These are phyloP conservation scores for Carex scoparia DNA, from an alignment of 176 grass and related monocot genomes.

Conservation along the genomic window DNA sequence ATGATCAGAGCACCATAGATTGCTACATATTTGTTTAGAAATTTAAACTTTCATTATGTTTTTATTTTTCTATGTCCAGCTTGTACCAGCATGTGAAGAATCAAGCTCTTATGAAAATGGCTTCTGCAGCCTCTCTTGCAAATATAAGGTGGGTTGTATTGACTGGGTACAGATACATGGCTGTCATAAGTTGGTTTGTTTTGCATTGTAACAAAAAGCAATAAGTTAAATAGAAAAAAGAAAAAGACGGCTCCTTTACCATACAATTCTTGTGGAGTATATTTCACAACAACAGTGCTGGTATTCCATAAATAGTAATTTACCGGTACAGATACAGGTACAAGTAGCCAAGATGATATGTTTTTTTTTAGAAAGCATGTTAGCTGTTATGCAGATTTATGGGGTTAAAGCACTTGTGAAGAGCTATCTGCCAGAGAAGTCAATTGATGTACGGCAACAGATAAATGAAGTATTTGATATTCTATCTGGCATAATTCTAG, in stretches of 20 bases:
- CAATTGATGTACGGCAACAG: slow-evolving; percentile 22
- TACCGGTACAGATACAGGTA: neutral
- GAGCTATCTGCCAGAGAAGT: slow-evolving; percentile 60
- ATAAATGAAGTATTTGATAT: slow-evolving; percentile 55
- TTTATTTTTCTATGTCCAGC: slow-evolving; percentile 36
- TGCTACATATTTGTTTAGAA: neutral
- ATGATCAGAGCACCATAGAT: neutral
- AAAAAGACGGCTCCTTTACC: neutral
- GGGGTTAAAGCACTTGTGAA: slow-evolving; percentile 77
- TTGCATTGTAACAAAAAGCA: neutral
- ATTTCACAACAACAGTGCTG: neutral
- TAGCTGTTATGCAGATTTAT: slow-evolving; percentile 62
- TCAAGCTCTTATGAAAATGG: slow-evolving; percentile 35
- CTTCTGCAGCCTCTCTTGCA: slow-evolving; percentile 67
- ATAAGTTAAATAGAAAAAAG: neutral
- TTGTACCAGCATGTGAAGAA: slow-evolving; percentile 37
- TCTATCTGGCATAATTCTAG: slow-evolving; percentile 57
- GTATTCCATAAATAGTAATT: neutral
- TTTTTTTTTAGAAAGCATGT: slow-evolving; percentile 20
- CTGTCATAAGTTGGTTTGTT: neutral
- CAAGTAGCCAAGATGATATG: neutral
- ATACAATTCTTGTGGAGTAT: neutral
- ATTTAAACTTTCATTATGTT: slow-evolving; percentile 4
- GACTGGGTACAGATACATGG: neutral
- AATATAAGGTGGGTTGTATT: slow-evolving; percentile 63